Evolutionary conservation across 2,329 filamentous ascomycete genomes (phyloP), one percentile per base, ranked within the genome.

Genomic region (Simplicillium sp.): DNA sequence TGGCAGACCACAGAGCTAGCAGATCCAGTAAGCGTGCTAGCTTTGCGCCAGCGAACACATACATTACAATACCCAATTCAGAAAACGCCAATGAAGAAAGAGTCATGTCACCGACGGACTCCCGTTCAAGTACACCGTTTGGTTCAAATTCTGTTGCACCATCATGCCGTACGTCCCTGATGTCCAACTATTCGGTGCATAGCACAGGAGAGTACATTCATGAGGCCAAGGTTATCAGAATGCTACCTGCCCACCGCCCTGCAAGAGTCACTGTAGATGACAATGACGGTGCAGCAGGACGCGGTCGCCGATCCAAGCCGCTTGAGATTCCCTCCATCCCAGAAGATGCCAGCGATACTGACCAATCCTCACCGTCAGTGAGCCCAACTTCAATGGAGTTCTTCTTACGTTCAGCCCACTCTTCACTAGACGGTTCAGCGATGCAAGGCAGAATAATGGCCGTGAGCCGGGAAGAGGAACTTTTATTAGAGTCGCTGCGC

Each of bases 381-480:
- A 76, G 72, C 25, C 74, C 74, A 0, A 64, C 62, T 2, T 75
- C 69, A 7, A 57, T 70, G 4, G 71, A 76, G 40, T 70, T 70
- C 38, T 70, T 64, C 44, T 57, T 68, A 13, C 62, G 64, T 29
- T 59, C 62, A 1, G 54, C 55, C 0, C 55, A 55, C 11, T 64
- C 63, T 3, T 66, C 66, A 0, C 52, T 62, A 8, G 57, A 64
- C 34, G 50, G 49, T 2, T 47, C 51, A 9, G 51, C 46, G 14
- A 48, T 51, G 20, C 54, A 60, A 29, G 57, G 58, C 20, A 67
- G 73, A 2, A 60, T 77, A 41, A 77, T 78, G 68, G 70, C 73
- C 1, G 72, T 79, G 14, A 77, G 73, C 0, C 66, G 62, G 4
- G 73, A 77, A 45, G 75, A 79, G 45, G 71, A 78, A 54, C 69